A percentile compares a stretch with the other conserved stretches of the same genome.
These are phyloP conservation scores for Ceratocystis cacaofunesta DNA, from an alignment of 2,329 filamentous ascomycete species.

Conservation along the genomic window DNA sequence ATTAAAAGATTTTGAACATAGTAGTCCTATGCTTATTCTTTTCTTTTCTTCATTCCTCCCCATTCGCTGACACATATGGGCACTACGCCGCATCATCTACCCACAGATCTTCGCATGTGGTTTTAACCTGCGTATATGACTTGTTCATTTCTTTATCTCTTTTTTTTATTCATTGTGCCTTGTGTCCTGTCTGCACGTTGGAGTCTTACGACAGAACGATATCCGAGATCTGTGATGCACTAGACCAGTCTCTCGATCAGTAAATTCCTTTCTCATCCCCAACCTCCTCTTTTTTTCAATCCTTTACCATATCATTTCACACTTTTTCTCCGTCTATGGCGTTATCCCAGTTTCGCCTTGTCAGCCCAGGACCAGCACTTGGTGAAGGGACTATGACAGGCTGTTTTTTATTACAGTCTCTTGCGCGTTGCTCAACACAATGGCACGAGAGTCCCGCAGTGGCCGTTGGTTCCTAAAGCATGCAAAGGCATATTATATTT, in stretches of 20 bases:
- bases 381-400: background rate
- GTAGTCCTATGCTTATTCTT: background rate
- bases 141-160: slow-evolving; percentile 2
- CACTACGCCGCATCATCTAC: slow-evolving; percentile 25
- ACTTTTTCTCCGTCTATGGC: background rate
- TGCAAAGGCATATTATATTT: background rate
- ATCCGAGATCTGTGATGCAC: background rate
- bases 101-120: background rate
- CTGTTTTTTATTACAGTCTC: background rate
- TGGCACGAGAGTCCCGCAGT: background rate
- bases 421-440: background rate
- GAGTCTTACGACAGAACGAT: background rate
- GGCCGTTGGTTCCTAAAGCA: background rate
- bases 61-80: slow-evolving; percentile 28
- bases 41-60: background rate
- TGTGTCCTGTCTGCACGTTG: background rate
- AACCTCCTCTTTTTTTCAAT: background rate
- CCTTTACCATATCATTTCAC: background rate
- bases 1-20: background rate
- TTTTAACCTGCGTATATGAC: background rate
- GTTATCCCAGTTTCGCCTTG: background rate
- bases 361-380: background rate
- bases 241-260: background rate
- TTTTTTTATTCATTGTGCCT: background rate
- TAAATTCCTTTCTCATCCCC: background rate